phyloP scores from a whole-genome alignment of 768 basidiomycete species.

The Rhodotorula toruloides region DNA sequence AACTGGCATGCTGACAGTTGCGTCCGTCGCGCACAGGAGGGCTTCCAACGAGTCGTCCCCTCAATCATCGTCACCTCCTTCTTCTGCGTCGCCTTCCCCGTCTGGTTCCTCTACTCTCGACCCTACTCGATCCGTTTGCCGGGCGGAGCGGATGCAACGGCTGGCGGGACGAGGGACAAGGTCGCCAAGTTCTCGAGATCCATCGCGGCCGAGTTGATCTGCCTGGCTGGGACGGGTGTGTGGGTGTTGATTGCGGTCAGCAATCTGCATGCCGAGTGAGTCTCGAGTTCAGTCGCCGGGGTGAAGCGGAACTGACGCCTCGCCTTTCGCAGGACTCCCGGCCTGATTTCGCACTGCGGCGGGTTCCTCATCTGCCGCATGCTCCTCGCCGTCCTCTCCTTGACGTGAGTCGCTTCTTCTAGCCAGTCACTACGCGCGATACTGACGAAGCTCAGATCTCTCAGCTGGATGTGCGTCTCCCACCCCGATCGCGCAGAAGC shows the following conservation, averaged over 20 bases:
- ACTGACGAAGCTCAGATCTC: background rate
- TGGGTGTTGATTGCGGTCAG: conserved; percentile 20
- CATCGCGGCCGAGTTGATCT: conserved; percentile 13
- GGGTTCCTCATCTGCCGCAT: conserved; percentile 25
- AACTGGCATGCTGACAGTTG: background rate
- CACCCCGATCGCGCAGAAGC: background rate
- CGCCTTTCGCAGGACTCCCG: conserved; percentile 28
- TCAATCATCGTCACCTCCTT: conserved; percentile 21
- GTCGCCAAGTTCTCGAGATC: conserved; percentile 22
- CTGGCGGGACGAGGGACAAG: conserved; percentile 15
- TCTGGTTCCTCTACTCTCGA: conserved; percentile 30
- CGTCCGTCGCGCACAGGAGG: conserved; percentile 5
- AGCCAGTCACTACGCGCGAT: too few species aligned
- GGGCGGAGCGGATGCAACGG: background rate
- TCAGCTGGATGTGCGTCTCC: background rate
- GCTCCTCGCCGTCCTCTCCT: conserved; percentile 20
- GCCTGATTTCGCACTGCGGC: conserved; percentile 30
- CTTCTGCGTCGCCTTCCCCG: conserved; percentile 16
- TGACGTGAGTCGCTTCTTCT: conserved; percentile 10
- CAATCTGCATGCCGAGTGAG: conserved; percentile 28
- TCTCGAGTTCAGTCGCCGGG: background rate
- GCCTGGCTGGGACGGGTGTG: conserved; percentile 14
- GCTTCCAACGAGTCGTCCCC: conserved; percentile 24
- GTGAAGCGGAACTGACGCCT: too few species aligned
- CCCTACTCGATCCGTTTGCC: conserved; percentile 28